Percentiles rank a stretch among this genome's conserved stretches.
phyloP scores from a whole-genome alignment of 1,284 basidiomycete species.

The Puccinia coronata region DNA sequence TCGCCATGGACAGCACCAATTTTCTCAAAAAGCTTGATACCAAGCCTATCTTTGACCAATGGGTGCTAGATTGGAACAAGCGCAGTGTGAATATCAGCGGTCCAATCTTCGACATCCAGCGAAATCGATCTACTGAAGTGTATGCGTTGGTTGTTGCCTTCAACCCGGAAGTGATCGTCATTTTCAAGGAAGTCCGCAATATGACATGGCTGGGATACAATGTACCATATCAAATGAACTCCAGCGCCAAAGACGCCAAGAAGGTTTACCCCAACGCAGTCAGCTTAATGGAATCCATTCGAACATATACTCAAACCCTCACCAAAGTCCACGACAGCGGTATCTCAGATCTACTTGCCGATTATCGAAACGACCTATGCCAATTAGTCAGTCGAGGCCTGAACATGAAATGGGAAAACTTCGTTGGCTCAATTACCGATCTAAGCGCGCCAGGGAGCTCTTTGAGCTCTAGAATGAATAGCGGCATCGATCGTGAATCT shows the following conservation, averaged over 20 bases:
- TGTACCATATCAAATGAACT: conserved; percentile 89
- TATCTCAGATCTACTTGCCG: conserved; percentile 88
- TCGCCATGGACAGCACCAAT: conserved; percentile 83
- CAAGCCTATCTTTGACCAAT: conserved; percentile 88
- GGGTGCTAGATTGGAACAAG: conserved; percentile 91
- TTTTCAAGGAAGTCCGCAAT: conserved; percentile 98
- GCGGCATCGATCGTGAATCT: conserved; percentile 69
- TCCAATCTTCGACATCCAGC: conserved; percentile 91
- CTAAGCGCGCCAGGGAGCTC: background rate
- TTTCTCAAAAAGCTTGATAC: conserved; percentile 97
- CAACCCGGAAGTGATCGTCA: conserved; percentile 93
- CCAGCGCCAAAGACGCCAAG: conserved; percentile 97
- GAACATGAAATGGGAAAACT: conserved; percentile 93
- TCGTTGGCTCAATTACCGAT: conserved; percentile 68
- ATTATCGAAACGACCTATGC: conserved; percentile 85
- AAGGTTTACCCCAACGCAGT: conserved; percentile 97
- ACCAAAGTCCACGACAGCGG: conserved; percentile 82
- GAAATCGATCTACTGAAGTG: conserved; percentile 67
- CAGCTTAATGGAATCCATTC: conserved; percentile 94
- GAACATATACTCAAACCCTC: conserved; percentile 92
- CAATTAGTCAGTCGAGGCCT: conserved; percentile 77
- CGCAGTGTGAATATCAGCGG: conserved; percentile 89
- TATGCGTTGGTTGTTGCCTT: conserved; percentile 93
- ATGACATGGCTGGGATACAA: conserved; percentile 92
- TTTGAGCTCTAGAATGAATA: conserved; percentile 65